phyloP scores from a whole-genome alignment of 495 filamentous ascomycete genomes.

The Daldinia decipiens region DNA sequence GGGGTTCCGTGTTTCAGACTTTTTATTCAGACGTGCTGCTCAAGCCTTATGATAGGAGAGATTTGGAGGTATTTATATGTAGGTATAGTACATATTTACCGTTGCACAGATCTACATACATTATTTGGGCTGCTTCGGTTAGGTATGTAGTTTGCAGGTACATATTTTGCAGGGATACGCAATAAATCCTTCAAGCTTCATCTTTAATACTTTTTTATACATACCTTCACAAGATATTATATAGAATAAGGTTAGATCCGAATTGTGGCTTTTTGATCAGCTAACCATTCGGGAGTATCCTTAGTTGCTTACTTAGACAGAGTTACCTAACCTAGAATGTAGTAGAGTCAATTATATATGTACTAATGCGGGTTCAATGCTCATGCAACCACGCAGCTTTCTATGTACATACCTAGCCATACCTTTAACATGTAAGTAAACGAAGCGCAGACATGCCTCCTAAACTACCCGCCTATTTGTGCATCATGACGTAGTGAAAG shows the following conservation, averaged over 20 bases:
- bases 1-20: conserved; percentile 34
- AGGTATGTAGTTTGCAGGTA: neutral
- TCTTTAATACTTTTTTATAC: neutral
- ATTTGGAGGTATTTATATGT: no score
- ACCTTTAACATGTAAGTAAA: neutral
- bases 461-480: neutral
- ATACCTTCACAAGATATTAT: neutral
- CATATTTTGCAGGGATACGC: conserved; percentile 12
- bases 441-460: neutral
- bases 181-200: conserved; percentile 6
- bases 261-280: conserved; percentile 11
- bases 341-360: neutral
- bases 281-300: conserved; percentile 31
- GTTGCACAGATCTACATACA: conserved; percentile 9
- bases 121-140: neutral
- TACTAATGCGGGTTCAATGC: no score
- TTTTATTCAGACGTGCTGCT: conserved; percentile 15
- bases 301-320: conserved; percentile 3
- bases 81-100: conserved; percentile 7
- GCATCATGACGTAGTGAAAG: neutral
- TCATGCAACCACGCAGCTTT: neutral
- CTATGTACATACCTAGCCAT: neutral
- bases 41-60: conserved; percentile 13
- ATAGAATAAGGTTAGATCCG: conserved; percentile 38
- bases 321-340: neutral